Conservation (phyloP, 2,329 filamentous ascomycete genomes). For the Beauveria bassiana region DNA sequence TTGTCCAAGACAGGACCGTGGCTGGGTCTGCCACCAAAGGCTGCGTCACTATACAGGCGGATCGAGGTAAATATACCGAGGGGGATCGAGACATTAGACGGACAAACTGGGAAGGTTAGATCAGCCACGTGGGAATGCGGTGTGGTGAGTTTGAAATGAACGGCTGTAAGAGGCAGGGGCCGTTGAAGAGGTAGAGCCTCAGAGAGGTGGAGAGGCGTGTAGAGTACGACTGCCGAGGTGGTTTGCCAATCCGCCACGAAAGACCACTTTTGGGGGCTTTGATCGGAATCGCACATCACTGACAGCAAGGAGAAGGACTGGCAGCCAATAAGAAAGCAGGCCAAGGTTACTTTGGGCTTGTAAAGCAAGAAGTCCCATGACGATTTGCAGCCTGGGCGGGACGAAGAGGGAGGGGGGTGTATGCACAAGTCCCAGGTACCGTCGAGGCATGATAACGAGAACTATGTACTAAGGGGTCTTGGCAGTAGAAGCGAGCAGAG, state of each 20-base stretch:
- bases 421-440: not conserved
- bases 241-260: not conserved
- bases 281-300: not conserved
- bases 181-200: not conserved
- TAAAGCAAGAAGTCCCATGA: not conserved
- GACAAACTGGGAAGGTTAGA: not conserved
- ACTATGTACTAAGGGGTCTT: not conserved
- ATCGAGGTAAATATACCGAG: not conserved
- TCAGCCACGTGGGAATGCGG: slow-evolving; percentile 6
- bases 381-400: not conserved
- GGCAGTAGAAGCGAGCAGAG: not conserved
- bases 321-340: too few relatives aligned
- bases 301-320: not conserved
- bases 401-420: not conserved
- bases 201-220: not conserved
- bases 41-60: slow-evolving; percentile 1
- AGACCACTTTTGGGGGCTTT: not conserved
- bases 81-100: not conserved
- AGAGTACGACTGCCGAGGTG: not conserved
- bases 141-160: slow-evolving; percentile 9
- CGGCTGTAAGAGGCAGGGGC: not conserved
- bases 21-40: not conserved
- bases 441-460: not conserved
- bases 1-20: not conserved
- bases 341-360: not conserved